Evolutionary conservation across 2,329 filamentous ascomycete species (phyloP), one percentile per base, ranked within the genome.

Genomic region (Fonsecaea nubica): DNA sequence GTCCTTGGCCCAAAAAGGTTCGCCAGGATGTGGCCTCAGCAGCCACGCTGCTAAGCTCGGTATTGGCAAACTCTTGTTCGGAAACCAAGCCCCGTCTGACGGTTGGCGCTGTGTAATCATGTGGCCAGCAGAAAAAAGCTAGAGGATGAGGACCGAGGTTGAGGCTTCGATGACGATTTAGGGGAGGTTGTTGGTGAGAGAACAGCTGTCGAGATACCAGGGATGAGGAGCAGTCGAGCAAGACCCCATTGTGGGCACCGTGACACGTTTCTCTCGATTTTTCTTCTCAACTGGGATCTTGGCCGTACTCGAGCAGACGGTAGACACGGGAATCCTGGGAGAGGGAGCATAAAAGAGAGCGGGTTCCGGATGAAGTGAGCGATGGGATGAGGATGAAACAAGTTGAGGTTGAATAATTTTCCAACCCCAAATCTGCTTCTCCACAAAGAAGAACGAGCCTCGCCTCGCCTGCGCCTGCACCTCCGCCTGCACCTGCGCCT

Each of bases 11-110:
- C 2, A 13, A 25, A 50, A 50, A 50, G 45, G 18, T 30, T 50
- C 45, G 45, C 45, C 8, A 50, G 45, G 45, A 30, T 50, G 45
- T 21, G 45, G 18, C 45, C 25, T 50, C 18, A 50, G 45, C 45
- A 25, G 45, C 9, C 25, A 50, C 25, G 45, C 45, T 50, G 45
- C 9, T 50, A 50, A 50, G 45, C 21, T 25, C 21, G 18, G 18
- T 7, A 7, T 9, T 50, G 45, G 45, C 45, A 50, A 50, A 25
- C 18, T 50, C 18, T 50, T 50, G 1, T 50, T 50, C 45, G 45
- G 45, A 25, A 2, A 50, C 45, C 6, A 21, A 50, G 18, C 45
- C 18, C 21, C 18, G 45, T 25, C 45, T 21, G 45, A 25, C 18
- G 7, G 18, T 25, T 6, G 45, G 45, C n/a, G 6, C 25, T 50